Evolutionary conservation across 192 early-diverging fungal species (phyloP).

Genomic region (Blastocladiella britannica): DNA sequence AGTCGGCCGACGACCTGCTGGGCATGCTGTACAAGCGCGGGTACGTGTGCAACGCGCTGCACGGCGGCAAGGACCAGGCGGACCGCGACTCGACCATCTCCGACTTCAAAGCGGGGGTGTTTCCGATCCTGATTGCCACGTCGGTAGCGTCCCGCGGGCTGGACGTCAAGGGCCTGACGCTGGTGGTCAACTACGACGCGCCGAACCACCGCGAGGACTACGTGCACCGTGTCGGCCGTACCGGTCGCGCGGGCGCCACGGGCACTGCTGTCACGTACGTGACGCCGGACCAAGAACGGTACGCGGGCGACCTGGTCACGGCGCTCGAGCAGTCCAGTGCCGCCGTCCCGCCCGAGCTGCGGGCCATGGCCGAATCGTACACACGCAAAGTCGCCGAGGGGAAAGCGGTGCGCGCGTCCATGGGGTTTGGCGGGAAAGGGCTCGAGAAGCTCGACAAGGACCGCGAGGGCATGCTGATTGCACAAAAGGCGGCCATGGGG

Average conservation of each 20-base stretch:
- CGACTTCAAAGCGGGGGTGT: constrained; percentile 82
- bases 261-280: constrained; percentile 94
- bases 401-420: constrained; percentile 38
- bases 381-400: constrained; percentile 60
- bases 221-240: constrained; percentile 93
- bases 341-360: constrained; percentile 52
- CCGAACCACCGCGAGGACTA: constrained; percentile 98
- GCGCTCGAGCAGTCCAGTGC: constrained; percentile 61
- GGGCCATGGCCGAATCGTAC: constrained; percentile 54
- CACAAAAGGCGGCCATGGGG: constrained; percentile 74
- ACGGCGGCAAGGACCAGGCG: constrained; percentile 85
- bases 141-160: constrained; percentile 87
- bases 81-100: constrained; percentile 79
- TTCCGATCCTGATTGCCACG: constrained; percentile 83
- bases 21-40: constrained; percentile 63
- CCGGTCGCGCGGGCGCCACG: constrained; percentile 93
- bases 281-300: constrained; percentile 79
- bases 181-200: constrained; percentile 91
- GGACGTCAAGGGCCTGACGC: constrained; percentile 79
- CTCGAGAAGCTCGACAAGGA: constrained; percentile 84
- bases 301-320: constrained; percentile 75
- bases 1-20: constrained; percentile 76
- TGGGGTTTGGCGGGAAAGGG: constrained; percentile 93
- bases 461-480: constrained; percentile 66
- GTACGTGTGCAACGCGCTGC: constrained; percentile 72